phyloP scores from a whole-genome alignment of 2,329 filamentous ascomycete species.

The Talaromyces islandicus region DNA sequence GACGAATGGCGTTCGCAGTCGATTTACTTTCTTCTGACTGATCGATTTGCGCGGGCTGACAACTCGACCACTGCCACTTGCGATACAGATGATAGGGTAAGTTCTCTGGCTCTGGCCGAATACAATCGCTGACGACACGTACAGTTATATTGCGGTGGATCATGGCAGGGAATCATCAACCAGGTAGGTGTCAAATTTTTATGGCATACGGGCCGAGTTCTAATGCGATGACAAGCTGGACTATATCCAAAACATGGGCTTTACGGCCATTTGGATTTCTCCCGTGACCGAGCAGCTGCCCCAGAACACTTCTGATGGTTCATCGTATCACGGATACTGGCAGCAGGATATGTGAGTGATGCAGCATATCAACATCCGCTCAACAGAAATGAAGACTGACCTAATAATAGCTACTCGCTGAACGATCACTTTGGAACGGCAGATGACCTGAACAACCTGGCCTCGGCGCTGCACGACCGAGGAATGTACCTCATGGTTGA shows the following conservation, averaged over 20 bases:
- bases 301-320: slow-evolving; percentile 30
- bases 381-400: background rate
- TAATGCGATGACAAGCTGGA: slow-evolving; percentile 30
- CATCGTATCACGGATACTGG: slow-evolving; percentile 47
- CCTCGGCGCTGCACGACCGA: slow-evolving; percentile 49
- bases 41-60: slow-evolving; percentile 40
- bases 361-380: background rate
- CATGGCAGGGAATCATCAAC: slow-evolving; percentile 42
- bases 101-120: background rate
- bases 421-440: slow-evolving; percentile 56
- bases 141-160: slow-evolving; percentile 40
- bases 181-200: slow-evolving; percentile 16
- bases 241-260: slow-evolving; percentile 45
- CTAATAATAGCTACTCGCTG: slow-evolving; percentile 38
- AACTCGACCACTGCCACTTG: slow-evolving; percentile 29
- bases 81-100: slow-evolving; percentile 19
- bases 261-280: slow-evolving; percentile 46
- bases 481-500: slow-evolving; percentile 60
- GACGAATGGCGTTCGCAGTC: slow-evolving; percentile 37
- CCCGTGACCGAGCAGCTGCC: slow-evolving; percentile 37
- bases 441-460: slow-evolving; percentile 53
- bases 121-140: background rate
- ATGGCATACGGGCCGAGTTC: background rate
- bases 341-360: slow-evolving; percentile 40
- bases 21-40: slow-evolving; percentile 42